Base-by-base conservation (phyloP, 768 basidiomycete genomes). In the Terana coerulea region DNA sequence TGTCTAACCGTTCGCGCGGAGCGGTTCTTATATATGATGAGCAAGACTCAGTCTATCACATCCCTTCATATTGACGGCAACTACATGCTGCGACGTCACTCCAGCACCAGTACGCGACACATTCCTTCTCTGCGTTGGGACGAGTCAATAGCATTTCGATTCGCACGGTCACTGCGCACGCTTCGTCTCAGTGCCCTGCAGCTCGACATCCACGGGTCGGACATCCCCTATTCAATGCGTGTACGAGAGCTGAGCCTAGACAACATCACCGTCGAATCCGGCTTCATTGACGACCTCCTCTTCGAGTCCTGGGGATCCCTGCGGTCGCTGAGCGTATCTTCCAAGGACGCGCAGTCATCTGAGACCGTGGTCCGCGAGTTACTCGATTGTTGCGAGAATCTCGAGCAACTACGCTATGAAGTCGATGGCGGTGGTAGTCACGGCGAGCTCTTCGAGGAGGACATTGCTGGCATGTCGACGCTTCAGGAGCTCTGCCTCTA, bases 121-220 rank as follows among this genome's bases (percentile, higher is more conserved):
- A 26, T 61, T 22, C 67, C 76, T 1, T 77, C 77, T 15, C 60
- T 83, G 56, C 74, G 75, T 55, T 81, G 80, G 79, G 77, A 80
- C 57, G 77, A 80, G 46, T 64, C 64, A 31, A 61, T 79, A n/a
- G 67, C 71, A 2, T 72, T 69, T 63, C 70, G 67, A 39, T 80
- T 81, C 55, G 64, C 71, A 8, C 69, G 62, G 49, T 46, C 45
- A 30, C 69, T 81, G 26, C 65, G 61, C 54, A 69, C 59, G 35
- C 68, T 83, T 49, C 68, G 67, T 30, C 64, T 81, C 26, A 71
- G 70, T 29, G 59, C 72, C 52, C 57, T 79, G 21, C 70, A 75
- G 41, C 70, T 81, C 39, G 71, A 74, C 44, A 67, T 81, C 40
- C 59, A 68, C 21, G 60, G 64, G 11, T 62, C 70, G 6, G 61